Evolutionary conservation across 371 early-diverging fungal genomes (phyloP), one percentile per base, ranked within the genome.

Genomic region (Lichtheimia hyalospora): DNA sequence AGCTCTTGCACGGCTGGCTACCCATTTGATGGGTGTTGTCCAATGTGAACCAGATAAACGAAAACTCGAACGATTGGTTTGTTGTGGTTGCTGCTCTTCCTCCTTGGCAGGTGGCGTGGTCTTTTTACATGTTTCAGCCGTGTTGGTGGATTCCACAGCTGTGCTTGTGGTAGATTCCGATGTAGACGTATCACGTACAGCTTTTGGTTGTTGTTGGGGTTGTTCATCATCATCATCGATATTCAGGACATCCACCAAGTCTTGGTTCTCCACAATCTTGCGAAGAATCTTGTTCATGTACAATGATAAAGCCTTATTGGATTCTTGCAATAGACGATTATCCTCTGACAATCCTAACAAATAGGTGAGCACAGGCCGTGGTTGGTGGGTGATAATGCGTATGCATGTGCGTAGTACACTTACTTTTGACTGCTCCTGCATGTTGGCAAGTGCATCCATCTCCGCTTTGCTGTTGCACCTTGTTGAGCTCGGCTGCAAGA

Each of bases 261-360:
- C 56, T 42, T 69, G 63, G 16, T 69, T 62, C 40, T 60, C 74
- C 16, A 73, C 57, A 48, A 73, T 73, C 49, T 68, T 67, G 5
- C 62, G 34, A 10, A 73, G 62, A 23, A 73, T 67, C 59, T 73
- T 73, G 43, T 73, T 67, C 66, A 73, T 67, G 46, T 73, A 73
- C 18, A 69, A 48, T 16, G 62, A 50, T 14, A 73, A 48, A 16
- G 74, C 74, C 54, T 69, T 67, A 59, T 73, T 73, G 28, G 68
- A 67, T 24, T 67, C 66, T 51, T 67, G 59, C n/a, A 73, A 53
- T 14, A 25, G 20, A 24, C 61, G 52, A 43, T 59, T 62, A 60
- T 73, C 74, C 8, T 66, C 70, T 10, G 58, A 40, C 10, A 71
- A 49, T 61, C 63, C 71, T 71, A 63, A 44, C 25, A 15, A 18